Base-by-base conservation (phyloP, 2,329 filamentous ascomycete species). In the Aspergillus puulaauensis region DNA sequence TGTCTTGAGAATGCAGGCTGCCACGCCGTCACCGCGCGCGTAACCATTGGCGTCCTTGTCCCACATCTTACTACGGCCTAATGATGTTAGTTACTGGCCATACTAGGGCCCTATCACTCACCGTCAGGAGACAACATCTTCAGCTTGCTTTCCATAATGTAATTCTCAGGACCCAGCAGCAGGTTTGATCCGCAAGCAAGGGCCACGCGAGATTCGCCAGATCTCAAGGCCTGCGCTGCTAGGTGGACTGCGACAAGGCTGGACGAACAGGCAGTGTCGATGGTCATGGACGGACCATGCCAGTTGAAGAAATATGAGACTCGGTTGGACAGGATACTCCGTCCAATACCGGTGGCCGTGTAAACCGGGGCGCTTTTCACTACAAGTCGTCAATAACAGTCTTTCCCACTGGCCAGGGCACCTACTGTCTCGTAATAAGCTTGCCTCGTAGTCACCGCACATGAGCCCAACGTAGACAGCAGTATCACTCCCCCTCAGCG, bases 41-140 rank as follows among this genome's bases (percentile, higher is more conserved):
- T 82, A 82, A 1, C 80, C 80, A 52, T 76, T 72, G 0, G 75
- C 78, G 11, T 68, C 63, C 6, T 70, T 60, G 56, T 80, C 79
- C 50, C 75, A 77, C 2, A 64, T 70, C 23, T 70, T 60, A 31
- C 67, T 74, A 19, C 53, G 61, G 33, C 33, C 33, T 37, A 14
- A 2, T 6, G 1, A 37, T 0, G 33, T 37, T 2, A 15, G 33
- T 15, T 2, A 37, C 11, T 6, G 12, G 14, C 4, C 2, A 15
- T 12, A 37, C 14, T 6, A 35, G 12, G 2, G 33, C 11, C 4
- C 0, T 37, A 35, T 14, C 11, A 15, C 33, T 12, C 14, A 2
- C 70, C 67, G 35, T 71, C 67, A 8, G 67, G 62, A 11, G 67
- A 71, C 3, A 52, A 3, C 24, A 52, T 44, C 4, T 44, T 14